These are phyloP conservation scores for Actinomucor elegans DNA, from an alignment of 371 early-diverging fungal genomes.

Conservation along the genomic window DNA sequence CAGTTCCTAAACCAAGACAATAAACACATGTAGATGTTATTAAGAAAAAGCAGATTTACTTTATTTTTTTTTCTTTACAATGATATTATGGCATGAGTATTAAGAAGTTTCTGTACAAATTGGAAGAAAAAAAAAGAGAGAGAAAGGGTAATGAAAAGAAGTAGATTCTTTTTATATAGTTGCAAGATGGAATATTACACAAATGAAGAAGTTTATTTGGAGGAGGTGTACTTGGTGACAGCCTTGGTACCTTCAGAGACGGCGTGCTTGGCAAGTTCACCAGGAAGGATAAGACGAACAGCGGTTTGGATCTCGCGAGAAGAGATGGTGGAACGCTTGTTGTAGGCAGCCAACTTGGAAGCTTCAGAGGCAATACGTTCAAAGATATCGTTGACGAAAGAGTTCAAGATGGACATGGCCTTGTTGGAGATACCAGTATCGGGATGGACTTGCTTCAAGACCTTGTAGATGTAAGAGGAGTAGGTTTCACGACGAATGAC, in stretches of 20 bases:
- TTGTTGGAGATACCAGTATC: constrained; percentile 98
- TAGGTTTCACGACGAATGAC: constrained; percentile 84
- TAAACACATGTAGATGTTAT: not conserved
- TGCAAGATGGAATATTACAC: constrained; percentile 6
- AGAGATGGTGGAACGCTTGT: constrained; percentile 94
- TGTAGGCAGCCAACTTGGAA: constrained; percentile 91
- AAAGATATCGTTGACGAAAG: constrained; percentile 97
- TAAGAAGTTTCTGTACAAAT: constrained; percentile 23
- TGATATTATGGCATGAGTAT: constrained; percentile 12
- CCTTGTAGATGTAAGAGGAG: constrained; percentile 95
- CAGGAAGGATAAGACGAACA: constrained; percentile 92
- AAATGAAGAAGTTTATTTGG: constrained; percentile 57
- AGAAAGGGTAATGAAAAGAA: constrained; percentile 4
- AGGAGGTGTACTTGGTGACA: constrained; percentile 94
- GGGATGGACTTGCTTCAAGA: constrained; percentile 96
- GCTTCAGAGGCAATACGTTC: constrained; percentile 90
- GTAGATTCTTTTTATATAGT: not conserved
- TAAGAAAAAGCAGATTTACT: constrained; percentile 1
- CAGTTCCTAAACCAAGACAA: constrained; percentile 30
- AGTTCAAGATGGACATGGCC: constrained; percentile 98
- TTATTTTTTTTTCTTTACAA: constrained; percentile 14
- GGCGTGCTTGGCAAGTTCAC: constrained; percentile 97
- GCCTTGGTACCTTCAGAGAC: constrained; percentile 98
- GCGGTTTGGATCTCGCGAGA: constrained; percentile 96
- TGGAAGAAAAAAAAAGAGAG: constrained; percentile 1